phyloP scores from a whole-genome alignment of 805 yeast genomes.

The Starmerella etchellsii region DNA sequence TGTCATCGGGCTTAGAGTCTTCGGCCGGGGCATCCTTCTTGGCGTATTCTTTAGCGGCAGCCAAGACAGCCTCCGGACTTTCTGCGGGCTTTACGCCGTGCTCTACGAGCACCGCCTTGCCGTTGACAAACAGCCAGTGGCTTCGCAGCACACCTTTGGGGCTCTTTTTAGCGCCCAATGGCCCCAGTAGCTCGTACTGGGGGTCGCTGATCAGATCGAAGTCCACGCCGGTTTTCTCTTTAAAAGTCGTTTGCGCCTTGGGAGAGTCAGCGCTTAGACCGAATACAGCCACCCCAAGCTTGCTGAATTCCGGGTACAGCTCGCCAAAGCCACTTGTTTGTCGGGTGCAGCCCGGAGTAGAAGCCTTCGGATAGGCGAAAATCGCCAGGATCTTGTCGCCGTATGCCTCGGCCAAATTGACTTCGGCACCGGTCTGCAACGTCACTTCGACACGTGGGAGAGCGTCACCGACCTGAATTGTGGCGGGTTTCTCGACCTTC shows the following conservation, averaged over 20 bases:
- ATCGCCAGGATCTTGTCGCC: slow-evolving; percentile 35
- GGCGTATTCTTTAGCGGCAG: slow-evolving; percentile 11
- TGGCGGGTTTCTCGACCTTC: slow-evolving; percentile 4
- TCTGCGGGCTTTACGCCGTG: slow-evolving; percentile 38
- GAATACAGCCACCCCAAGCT: slow-evolving; percentile 44
- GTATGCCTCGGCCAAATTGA: slow-evolving; percentile 34
- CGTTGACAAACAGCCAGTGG: slow-evolving; percentile 82
- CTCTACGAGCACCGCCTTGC: slow-evolving; percentile 44
- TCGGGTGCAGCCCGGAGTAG: slow-evolving; percentile 92
- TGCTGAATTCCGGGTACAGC: slow-evolving; percentile 40
- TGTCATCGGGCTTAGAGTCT: slow-evolving; percentile 1
- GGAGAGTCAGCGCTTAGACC: slow-evolving; percentile 81
- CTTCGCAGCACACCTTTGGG: slow-evolving; percentile 72
- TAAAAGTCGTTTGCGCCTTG: slow-evolving; percentile 62
- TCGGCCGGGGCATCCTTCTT: not conserved
- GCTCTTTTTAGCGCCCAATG: slow-evolving; percentile 70
- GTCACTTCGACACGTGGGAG: slow-evolving; percentile 51
- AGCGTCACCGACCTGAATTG: slow-evolving; percentile 41
- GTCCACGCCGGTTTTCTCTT: slow-evolving; percentile 57
- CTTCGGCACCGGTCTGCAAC: slow-evolving; percentile 58
- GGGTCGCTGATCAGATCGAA: slow-evolving; percentile 73
- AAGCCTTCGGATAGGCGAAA: slow-evolving; percentile 74
- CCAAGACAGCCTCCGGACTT: slow-evolving; percentile 25
- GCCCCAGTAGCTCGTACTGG: slow-evolving; percentile 47
- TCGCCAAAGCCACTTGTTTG: slow-evolving; percentile 85